phyloP scores from a whole-genome alignment of 345 rosid genomes.

The sweet orange (Citrus sinensis) region DNA sequence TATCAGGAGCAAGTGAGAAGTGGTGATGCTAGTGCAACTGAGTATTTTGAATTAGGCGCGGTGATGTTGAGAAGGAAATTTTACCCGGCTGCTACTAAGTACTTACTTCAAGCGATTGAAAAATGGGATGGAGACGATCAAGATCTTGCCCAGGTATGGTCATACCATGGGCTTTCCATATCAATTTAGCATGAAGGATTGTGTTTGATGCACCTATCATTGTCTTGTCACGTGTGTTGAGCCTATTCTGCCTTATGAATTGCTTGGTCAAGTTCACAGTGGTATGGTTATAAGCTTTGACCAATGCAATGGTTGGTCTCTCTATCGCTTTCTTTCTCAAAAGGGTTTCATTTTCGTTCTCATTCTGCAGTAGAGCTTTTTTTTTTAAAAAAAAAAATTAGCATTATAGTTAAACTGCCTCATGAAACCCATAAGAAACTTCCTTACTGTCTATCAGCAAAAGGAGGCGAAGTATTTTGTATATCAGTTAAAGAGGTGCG shows the following conservation, averaged over 20 bases:
- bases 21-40: slow-evolving; percentile 98
- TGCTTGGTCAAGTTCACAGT: neutral
- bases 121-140: slow-evolving; percentile 99
- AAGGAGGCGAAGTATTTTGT: neutral
- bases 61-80: slow-evolving; percentile 90
- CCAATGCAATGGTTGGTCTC: neutral
- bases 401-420: too few relatives aligned
- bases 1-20: slow-evolving; percentile 96
- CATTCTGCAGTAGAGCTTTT: too few relatives aligned
- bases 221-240: neutral
- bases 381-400: too few relatives aligned
- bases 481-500: neutral
- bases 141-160: slow-evolving; percentile 92
- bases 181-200: neutral
- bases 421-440: neutral
- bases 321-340: neutral
- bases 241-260: neutral
- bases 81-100: slow-evolving; percentile 87
- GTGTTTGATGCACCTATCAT: neutral
- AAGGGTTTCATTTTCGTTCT: neutral
- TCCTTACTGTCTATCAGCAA: neutral
- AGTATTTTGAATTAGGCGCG: slow-evolving; percentile 89
- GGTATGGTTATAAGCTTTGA: neutral
- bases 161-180: neutral
- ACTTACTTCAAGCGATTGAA: slow-evolving; percentile 78